A percentile compares a stretch with the other conserved stretches of the same genome.
Conservation (phyloP, 345 rosid species). For the Trapa incisa region DNA sequence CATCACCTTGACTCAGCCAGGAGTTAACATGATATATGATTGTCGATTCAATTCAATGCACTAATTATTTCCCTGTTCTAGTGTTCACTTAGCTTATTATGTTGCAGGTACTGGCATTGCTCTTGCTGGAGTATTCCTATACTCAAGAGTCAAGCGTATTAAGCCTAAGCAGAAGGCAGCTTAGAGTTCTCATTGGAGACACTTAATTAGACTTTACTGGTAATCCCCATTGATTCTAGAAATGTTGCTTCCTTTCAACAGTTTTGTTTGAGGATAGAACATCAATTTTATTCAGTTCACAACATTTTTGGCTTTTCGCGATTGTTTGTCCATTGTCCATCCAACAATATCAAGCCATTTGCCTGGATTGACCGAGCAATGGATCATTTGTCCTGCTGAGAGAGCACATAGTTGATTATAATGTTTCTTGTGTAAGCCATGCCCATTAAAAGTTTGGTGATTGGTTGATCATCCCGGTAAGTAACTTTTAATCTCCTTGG, state of each 20-base stretch:
- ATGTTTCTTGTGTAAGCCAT: too few relatives aligned
- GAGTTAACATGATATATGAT: too few relatives aligned
- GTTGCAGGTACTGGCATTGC: constrained; percentile 84
- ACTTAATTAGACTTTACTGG: background rate
- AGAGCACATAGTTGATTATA: too few relatives aligned
- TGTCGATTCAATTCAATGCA: too few relatives aligned
- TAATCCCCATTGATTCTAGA: background rate
- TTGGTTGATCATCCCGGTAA: too few relatives aligned
- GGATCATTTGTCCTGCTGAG: too few relatives aligned
- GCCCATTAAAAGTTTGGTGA: too few relatives aligned
- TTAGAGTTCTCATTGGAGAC: constrained; percentile 13
- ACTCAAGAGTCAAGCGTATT: constrained; percentile 89
- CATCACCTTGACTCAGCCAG: background rate
- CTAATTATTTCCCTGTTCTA: background rate
- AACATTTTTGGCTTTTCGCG: background rate
- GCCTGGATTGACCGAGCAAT: too few relatives aligned
- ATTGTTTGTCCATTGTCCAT: too few relatives aligned
- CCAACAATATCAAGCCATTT: background rate
- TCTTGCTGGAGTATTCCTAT: constrained; percentile 86
- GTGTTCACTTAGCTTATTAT: constrained; percentile 2
- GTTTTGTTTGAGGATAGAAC: background rate
- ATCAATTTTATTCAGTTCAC: background rate
- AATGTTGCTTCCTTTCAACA: background rate
- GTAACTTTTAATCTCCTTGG: too few relatives aligned
- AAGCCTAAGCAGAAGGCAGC: constrained; percentile 79